These are phyloP conservation scores for Thymus mandschuricus DNA, from an alignment of 257 asterid genomes.

Conservation along the genomic window DNA sequence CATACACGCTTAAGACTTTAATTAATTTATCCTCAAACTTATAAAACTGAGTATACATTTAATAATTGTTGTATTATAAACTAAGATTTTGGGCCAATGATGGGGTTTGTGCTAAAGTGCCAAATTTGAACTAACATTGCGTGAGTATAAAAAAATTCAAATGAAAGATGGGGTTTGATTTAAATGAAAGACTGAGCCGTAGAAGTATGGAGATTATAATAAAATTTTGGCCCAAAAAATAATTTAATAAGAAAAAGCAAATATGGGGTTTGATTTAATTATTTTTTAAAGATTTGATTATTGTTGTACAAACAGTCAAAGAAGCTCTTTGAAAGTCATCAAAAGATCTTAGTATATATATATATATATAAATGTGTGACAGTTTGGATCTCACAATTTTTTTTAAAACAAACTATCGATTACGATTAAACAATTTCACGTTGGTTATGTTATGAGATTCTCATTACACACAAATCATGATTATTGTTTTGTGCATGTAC, in stretches of 20 bases:
- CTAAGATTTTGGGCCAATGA: conserved; percentile 50
- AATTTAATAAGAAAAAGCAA: conserved; percentile 40
- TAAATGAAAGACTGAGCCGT: neutral
- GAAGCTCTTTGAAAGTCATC: conserved; percentile 33
- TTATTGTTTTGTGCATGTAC: neutral
- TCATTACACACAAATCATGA: neutral
- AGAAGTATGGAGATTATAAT: conserved; percentile 52
- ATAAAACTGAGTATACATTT: conserved; percentile 7
- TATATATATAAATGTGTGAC: neutral
- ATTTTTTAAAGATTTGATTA: conserved; percentile 30
- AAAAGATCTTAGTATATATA: neutral
- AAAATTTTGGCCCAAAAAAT: conserved; percentile 23
- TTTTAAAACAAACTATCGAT: neutral
- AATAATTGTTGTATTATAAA: conserved; percentile 15
- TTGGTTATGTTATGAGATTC: neutral
- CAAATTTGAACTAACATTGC: conserved; percentile 30
- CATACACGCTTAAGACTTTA: neutral
- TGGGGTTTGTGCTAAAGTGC: conserved; percentile 48
- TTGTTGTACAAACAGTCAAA: conserved; percentile 47
- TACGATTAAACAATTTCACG: neutral
- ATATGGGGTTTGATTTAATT: conserved; percentile 27
- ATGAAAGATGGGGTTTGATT: conserved; percentile 28
- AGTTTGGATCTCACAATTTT: neutral
- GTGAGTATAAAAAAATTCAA: neutral
- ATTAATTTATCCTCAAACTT: neutral